Conservation (phyloP, 208 protist species). For the Spongospora subterranea region DNA sequence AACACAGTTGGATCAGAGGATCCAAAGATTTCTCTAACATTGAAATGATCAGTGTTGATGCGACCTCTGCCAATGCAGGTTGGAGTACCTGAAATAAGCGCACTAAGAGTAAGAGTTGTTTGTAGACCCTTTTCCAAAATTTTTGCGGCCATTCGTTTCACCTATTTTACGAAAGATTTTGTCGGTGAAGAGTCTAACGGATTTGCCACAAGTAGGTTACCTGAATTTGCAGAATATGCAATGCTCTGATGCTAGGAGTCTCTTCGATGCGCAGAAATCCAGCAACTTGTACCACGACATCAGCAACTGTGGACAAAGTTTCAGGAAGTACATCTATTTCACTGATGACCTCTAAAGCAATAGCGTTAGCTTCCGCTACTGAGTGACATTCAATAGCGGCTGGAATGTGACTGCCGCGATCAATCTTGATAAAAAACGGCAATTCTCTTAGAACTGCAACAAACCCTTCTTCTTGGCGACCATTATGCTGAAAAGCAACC, state of each 20-base stretch:
- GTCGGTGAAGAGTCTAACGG: no score
- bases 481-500: neutral
- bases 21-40: no score
- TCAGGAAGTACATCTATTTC: conserved; percentile 49
- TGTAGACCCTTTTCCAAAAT: no score
- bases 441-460: neutral
- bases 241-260: neutral
- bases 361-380: neutral
- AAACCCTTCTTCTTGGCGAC: neutral
- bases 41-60: no score
- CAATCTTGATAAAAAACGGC: neutral
- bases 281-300: neutral
- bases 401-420: neutral
- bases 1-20: no score
- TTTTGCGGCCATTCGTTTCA: no score
- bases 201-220: no score
- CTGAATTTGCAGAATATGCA: neutral
- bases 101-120: no score
- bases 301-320: neutral
- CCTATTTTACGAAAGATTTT: no score
- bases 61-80: no score
- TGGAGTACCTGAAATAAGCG: no score
- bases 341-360: neutral
- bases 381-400: neutral
- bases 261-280: neutral